A percentile compares a stretch with the other conserved stretches of the same genome.
phyloP scores from a whole-genome alignment of 164 flowering plant genomes.

The Magnolia sinica region DNA sequence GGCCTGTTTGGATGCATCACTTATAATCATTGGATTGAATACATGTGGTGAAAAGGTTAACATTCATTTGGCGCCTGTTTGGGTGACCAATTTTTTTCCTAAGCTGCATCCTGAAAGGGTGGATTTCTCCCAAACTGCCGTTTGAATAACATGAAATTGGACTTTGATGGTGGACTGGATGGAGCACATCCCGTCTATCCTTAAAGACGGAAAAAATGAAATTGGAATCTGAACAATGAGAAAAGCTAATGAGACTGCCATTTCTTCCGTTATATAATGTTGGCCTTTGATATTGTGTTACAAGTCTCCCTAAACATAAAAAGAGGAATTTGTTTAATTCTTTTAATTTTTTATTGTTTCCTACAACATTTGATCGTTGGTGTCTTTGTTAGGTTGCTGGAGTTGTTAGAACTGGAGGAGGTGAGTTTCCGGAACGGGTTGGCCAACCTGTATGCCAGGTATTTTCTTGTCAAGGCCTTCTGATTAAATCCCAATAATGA shows the following conservation, averaged over 20 bases:
- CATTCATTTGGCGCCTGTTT: too few relatives aligned
- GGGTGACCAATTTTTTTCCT: too few relatives aligned
- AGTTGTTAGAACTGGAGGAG: slow-evolving; percentile 41
- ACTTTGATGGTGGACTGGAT: not conserved
- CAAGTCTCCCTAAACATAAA: too few relatives aligned
- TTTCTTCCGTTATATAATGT: not conserved
- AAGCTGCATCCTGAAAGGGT: not conserved
- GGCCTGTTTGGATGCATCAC: too few relatives aligned
- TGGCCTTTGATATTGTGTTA: not conserved
- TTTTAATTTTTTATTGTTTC: not conserved
- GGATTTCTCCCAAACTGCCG: not conserved
- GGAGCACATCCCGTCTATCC: not conserved
- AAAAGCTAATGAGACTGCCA: not conserved
- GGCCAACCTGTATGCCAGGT: slow-evolving; percentile 8
- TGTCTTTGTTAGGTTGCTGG: slow-evolving; percentile 44
- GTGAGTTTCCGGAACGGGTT: not conserved
- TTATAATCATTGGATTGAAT: too few relatives aligned
- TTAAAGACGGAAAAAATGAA: not conserved
- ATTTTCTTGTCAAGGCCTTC: not conserved
- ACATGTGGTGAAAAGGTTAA: too few relatives aligned
- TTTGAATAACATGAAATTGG: not conserved
- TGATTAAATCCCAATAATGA: not conserved
- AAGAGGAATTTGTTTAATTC: too few relatives aligned
- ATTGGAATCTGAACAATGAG: not conserved
- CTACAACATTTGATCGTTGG: not conserved